Evolutionary conservation across 2,329 filamentous ascomycete species (phyloP), one percentile per base, ranked within the genome.

Genomic region (Thermoascus crustaceus): DNA sequence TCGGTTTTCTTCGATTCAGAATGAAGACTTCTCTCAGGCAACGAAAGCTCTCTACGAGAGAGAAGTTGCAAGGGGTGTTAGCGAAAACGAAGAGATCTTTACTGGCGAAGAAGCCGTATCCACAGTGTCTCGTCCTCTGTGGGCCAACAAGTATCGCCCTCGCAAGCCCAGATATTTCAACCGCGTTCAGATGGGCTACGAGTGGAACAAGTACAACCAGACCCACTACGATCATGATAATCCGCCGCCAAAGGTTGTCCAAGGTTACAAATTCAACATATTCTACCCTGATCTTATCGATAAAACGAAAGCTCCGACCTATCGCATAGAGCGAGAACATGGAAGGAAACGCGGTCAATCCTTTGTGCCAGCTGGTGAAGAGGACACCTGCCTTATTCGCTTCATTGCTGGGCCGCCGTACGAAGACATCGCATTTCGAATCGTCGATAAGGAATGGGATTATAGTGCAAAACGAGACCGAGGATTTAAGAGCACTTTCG

Each of bases 191-290:
- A 95, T 95, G 85, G 91, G 91, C 35, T 98, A 96, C 61, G 91
- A 98, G 61, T 98, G 91, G 91, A 98, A 98, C 71, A 98, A 98
- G 64, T 98, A 98, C 73, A 98, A 98, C 55, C 91, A 98, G 65
- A 98, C 91, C 8, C 91, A 98, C 64, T 98, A 98, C 66, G 91
- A 96, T 60, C 86, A 95, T 60, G 89, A 96, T 57, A 95, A 96
- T 53, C 91, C 91, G 2, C 91, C 91, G 1, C 91, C 91, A 17
- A 95, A 94, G 64, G 89, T 98, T 5, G 91, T 98, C 7, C 91
- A 98, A 60, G 91, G 91, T 38, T 98, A 98, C 72, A 95, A 94
- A 60, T 98, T 98, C 73, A 96, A 98, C 66, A 89, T 98, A 34
- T 98, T 98, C 65, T 98, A 98, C 55, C 91, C 91, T 0, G 91